Conservation (phyloP, 2,329 filamentous ascomycete species). For the Cordyceps cateniannulata region DNA sequence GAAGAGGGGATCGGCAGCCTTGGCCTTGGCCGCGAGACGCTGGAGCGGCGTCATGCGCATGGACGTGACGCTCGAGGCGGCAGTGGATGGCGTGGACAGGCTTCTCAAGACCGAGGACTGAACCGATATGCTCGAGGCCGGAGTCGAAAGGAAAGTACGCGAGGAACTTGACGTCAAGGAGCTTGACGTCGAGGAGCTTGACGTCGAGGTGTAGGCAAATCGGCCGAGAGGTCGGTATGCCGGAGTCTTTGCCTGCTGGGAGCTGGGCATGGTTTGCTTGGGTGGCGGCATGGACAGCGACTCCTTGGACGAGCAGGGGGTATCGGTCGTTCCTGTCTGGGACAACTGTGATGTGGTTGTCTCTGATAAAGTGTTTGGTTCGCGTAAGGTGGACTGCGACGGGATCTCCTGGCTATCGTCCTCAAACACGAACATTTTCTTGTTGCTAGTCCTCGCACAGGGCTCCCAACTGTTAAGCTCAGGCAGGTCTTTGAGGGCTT, state of each 20-base stretch:
- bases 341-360: conserved; percentile 7
- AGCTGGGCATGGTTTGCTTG: conserved; percentile 16
- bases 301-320: conserved; percentile 20
- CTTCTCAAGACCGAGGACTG: conserved; percentile 31
- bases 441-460: conserved; percentile 25
- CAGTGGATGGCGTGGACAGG: conserved; percentile 33
- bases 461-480: conserved; percentile 45
- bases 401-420: conserved; percentile 28
- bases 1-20: conserved; percentile 14
- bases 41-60: conserved; percentile 47
- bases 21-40: conserved; percentile 43
- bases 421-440: conserved; percentile 39
- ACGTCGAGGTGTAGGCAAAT: conserved; percentile 24
- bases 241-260: conserved; percentile 18
- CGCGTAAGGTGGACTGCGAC: background rate
- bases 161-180: conserved; percentile 19
- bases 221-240: conserved; percentile 22
- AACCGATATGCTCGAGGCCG: conserved; percentile 28
- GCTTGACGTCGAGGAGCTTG: no score
- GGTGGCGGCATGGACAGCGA: conserved; percentile 24
- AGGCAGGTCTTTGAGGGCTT: conserved; percentile 44
- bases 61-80: conserved; percentile 36
- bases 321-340: conserved; percentile 4
- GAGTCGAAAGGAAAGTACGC: conserved; percentile 23
- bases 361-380: conserved; percentile 13